Percentiles rank a stretch among this genome's conserved stretches.
phyloP scores from a whole-genome alignment of 306 rosid genomes.

The Calophaca sinica region DNA sequence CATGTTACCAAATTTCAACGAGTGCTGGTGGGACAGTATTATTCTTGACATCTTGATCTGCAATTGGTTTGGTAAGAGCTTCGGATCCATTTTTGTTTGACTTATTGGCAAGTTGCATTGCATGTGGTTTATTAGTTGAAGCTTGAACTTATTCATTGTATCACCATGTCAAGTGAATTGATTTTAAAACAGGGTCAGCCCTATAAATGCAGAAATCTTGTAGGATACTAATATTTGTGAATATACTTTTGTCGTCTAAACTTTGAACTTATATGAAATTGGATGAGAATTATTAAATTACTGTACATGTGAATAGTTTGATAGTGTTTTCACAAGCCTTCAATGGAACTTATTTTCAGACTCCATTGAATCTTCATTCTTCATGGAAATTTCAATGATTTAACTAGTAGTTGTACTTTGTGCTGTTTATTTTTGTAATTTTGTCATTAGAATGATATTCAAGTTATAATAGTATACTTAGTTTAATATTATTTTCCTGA shows the following conservation, averaged over 20 bases:
- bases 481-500: not conserved
- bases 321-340: conserved; percentile 1
- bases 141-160: not conserved
- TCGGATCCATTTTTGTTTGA: conserved; percentile 4
- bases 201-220: conserved; percentile 17
- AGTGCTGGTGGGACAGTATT: conserved; percentile 99
- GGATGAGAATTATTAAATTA: conserved; percentile 13
- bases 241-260: not conserved
- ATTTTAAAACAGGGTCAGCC: not conserved
- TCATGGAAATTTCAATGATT: not conserved
- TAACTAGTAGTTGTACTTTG: not conserved
- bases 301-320: conserved; percentile 3
- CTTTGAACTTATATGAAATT: conserved; percentile 11
- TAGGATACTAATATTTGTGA: not conserved
- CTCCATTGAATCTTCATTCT: not conserved
- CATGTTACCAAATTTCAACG: conserved; percentile 97
- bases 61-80: conserved; percentile 96
- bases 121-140: conserved; percentile 13
- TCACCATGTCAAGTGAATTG: no score
- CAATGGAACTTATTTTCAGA: not conserved
- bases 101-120: conserved; percentile 12
- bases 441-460: conserved; percentile 16
- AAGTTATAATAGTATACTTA: conserved; percentile 15
- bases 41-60: conserved; percentile 94
- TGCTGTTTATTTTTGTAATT: not conserved